Percentiles rank a stretch among this genome's conserved stretches.
Evolutionary conservation across 2,329 filamentous ascomycete genomes (phyloP).

Genomic region (Aspergillus japonicus): DNA sequence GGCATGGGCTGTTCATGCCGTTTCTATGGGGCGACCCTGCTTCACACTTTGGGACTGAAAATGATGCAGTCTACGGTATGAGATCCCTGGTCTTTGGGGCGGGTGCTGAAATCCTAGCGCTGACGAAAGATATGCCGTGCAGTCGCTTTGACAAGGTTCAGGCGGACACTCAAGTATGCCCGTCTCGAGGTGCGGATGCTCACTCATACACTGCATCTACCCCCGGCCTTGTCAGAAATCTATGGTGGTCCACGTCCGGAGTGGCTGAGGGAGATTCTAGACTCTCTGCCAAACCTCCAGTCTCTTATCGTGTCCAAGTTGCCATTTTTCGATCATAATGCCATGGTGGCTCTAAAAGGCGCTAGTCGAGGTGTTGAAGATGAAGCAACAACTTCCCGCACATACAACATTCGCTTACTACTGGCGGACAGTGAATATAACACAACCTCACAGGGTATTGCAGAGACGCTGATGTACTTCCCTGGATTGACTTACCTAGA

Average conservation of each 20-base stretch:
- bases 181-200: slow-evolving; percentile 53
- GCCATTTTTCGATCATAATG: slow-evolving; percentile 62
- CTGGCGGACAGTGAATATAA: slow-evolving; percentile 59
- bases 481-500: slow-evolving; percentile 58
- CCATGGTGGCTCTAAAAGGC: slow-evolving; percentile 51
- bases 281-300: slow-evolving; percentile 58
- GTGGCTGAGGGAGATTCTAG: slow-evolving; percentile 60
- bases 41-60: slow-evolving; percentile 60
- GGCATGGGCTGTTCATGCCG: slow-evolving; percentile 59
- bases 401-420: slow-evolving; percentile 55
- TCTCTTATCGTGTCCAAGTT: slow-evolving; percentile 59
- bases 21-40: slow-evolving; percentile 63
- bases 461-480: slow-evolving; percentile 53
- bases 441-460: slow-evolving; percentile 55
- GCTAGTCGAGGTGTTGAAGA: slow-evolving; percentile 13
- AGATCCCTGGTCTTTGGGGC: not conserved
- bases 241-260: slow-evolving; percentile 59
- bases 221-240: slow-evolving; percentile 60
- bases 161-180: slow-evolving; percentile 55
- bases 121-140: slow-evolving; percentile 13
- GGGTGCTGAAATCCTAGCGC: not conserved
- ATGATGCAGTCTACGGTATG: slow-evolving; percentile 59
- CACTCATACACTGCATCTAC: slow-evolving; percentile 62
- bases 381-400: slow-evolving; percentile 12
- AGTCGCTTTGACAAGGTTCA: slow-evolving; percentile 61